Evolutionary conservation across 106 monocot genomes (phyloP).

Genomic region (Dendrobium catenatum): DNA sequence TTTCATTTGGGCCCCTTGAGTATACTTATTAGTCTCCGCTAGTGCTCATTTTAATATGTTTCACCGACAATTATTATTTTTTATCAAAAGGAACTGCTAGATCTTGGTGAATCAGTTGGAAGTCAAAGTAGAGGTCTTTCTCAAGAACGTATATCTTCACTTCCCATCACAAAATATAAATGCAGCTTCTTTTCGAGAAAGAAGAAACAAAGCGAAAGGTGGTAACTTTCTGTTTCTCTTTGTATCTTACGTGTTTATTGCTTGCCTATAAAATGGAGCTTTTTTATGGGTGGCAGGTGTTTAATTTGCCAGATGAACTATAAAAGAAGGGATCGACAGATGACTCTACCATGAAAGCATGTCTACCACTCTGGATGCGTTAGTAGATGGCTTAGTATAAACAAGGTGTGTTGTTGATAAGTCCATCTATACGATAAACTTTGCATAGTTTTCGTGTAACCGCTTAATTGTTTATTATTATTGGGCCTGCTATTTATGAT

Average conservation of each 20-base stretch:
- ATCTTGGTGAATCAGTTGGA: slow-evolving; percentile 94
- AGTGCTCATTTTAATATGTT: background rate
- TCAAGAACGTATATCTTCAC: slow-evolving; percentile 66
- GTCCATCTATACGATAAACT: background rate
- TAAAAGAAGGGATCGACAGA: slow-evolving; percentile 84
- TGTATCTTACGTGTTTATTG: no score
- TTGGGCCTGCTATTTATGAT: background rate
- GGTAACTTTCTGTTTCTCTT: slow-evolving; percentile 8
- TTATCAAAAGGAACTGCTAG: slow-evolving; percentile 75
- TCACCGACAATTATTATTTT: background rate
- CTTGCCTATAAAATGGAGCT: no score
- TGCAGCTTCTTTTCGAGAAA: slow-evolving; percentile 82
- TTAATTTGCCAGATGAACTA: slow-evolving; percentile 98
- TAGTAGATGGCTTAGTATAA: slow-evolving; percentile 81
- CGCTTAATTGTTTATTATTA: background rate
- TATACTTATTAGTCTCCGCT: no score
- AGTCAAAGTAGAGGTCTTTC: slow-evolving; percentile 87
- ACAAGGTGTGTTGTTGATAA: slow-evolving; percentile 40
- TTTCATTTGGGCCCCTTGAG: no score
- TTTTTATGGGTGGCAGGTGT: slow-evolving; percentile 41
- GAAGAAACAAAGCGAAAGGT: slow-evolving; percentile 71
- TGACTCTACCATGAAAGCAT: slow-evolving; percentile 91
- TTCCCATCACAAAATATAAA: slow-evolving; percentile 89
- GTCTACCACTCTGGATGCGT: slow-evolving; percentile 78
- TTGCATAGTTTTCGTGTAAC: background rate